Base-by-base conservation (phyloP, 352 stramenopile genomes). In the Phytophthora tubulina region DNA sequence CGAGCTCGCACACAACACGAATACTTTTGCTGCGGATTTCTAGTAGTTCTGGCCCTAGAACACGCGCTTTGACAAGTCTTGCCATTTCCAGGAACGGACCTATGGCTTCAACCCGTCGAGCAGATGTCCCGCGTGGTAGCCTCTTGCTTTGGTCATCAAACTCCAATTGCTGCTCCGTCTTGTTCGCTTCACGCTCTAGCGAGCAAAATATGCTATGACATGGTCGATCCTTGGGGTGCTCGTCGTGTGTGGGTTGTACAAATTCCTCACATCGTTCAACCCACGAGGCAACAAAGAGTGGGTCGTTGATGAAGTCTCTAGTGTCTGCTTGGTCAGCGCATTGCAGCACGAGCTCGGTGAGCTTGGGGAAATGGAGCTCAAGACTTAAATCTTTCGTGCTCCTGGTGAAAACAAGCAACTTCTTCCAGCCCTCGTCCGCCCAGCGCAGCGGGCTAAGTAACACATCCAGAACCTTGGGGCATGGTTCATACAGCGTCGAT, bases 141-240 rank as follows among this genome's bases (percentile, higher is more conserved):
- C 73, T 82, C 7, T 60, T 69, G 45, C 76, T 83, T 33, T 89
- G 73, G 38, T 92, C 80, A 27, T 90, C 84, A 15, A 88, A 80
- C 35, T 88, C 82, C 33, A 81, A 80, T 45, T 90, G 80, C 52
- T 89, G 84, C 6, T 73, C 52, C 1, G 79, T 85, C 52, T 93
- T 93, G 10, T 54, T 63, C 13, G 78, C 42, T 54, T 90, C 85
- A 10, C 80, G 70, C 42, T 84, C 73, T 11, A 90, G 48, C 8
- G 83, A 93, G 49, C 85, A 93, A n/a, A 89, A 71, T 2, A 93
- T 55, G 38, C 83, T 90, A 21, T 62, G 65, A 49, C 85, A 93
- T 3, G 51, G 45, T 17, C 63, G 71, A 38, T 87, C 83, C 39
- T 79, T 79, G n/a, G 73, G 60, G 44, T 91, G 82, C 50, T 88